These are phyloP conservation scores for Schizophyllum amplum DNA, from an alignment of 1,284 basidiomycete species.

Conservation along the genomic window DNA sequence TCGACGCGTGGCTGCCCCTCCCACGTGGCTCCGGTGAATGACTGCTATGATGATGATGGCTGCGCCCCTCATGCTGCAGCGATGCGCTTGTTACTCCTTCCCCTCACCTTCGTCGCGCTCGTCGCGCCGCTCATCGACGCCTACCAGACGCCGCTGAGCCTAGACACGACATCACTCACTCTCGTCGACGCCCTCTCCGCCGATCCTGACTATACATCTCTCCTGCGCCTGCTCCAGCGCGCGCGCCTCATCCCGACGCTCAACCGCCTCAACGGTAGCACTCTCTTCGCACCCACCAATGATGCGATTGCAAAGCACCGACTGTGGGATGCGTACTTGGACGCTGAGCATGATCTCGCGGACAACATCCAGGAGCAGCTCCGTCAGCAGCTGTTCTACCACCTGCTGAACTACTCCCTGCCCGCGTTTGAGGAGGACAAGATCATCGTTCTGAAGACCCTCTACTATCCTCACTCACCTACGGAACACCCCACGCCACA, in stretches of 20 bases:
- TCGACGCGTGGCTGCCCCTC: no score
- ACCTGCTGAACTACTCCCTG: conserved; percentile 84
- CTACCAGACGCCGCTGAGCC: not conserved
- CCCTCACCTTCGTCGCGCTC: not conserved
- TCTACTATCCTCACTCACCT: conserved; percentile 61
- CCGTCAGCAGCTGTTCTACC: conserved; percentile 91
- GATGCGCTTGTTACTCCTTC: not conserved
- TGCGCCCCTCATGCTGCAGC: not conserved
- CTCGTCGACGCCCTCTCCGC: conserved; percentile 73
- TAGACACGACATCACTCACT: conserved; percentile 34
- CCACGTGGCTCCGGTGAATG: not conserved
- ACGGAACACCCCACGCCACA: conserved; percentile 47
- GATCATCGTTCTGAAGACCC: conserved; percentile 43
- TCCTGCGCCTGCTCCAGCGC: conserved; percentile 78
- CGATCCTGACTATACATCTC: conserved; percentile 74
- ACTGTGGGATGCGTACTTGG: conserved; percentile 40
- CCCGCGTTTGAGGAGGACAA: conserved; percentile 19
- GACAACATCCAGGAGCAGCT: conserved; percentile 86
- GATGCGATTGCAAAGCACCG: conserved; percentile 65
- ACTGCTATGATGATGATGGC: not conserved
- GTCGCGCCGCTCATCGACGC: not conserved
- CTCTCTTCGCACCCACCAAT: conserved; percentile 94
- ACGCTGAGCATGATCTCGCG: conserved; percentile 25
- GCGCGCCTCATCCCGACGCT: conserved; percentile 88
- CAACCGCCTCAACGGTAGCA: conserved; percentile 75